Evolutionary conservation across 2,329 filamentous ascomycete species (phyloP).

Genomic region (Cladosporium sp.): DNA sequence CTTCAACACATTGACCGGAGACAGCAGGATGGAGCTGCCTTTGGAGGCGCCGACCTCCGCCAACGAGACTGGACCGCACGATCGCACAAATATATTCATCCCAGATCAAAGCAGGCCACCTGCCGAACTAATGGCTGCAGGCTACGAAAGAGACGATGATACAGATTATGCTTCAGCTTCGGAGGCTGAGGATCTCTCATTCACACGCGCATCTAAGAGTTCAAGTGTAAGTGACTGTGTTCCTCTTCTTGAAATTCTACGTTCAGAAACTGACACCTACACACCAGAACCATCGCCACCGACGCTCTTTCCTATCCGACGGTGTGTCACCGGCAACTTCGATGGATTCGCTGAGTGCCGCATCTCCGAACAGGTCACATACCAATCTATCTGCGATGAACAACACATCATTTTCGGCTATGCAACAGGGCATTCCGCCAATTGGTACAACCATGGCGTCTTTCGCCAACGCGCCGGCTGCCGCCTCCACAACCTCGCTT

Average conservation of each 20-base stretch:
- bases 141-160: constrained; percentile 77
- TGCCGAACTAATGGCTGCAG: constrained; percentile 83
- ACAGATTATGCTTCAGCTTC: constrained; percentile 86
- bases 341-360: constrained; percentile 80
- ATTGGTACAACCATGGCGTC: constrained; percentile 52
- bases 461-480: constrained; percentile 47
- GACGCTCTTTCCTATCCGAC: constrained; percentile 62
- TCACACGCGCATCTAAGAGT: constrained; percentile 64
- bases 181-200: constrained; percentile 74
- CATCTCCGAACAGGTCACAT: constrained; percentile 57
- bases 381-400: constrained; percentile 48
- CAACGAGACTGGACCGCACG: constrained; percentile 78
- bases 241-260: constrained; percentile 15
- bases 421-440: constrained; percentile 42
- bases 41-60: constrained; percentile 80
- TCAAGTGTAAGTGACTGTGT: constrained; percentile 56
- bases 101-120: constrained; percentile 88
- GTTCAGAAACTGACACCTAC: constrained; percentile 26
- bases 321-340: constrained; percentile 82
- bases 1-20: constrained; percentile 96
- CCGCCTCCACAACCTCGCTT: constrained; percentile 33
- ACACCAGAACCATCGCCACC: constrained; percentile 52
- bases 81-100: constrained; percentile 82
- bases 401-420: constrained; percentile 43
- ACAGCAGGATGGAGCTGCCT: constrained; percentile 90